Conservation (phyloP, 805 yeast species). For the Teunomyces funiuensis region DNA sequence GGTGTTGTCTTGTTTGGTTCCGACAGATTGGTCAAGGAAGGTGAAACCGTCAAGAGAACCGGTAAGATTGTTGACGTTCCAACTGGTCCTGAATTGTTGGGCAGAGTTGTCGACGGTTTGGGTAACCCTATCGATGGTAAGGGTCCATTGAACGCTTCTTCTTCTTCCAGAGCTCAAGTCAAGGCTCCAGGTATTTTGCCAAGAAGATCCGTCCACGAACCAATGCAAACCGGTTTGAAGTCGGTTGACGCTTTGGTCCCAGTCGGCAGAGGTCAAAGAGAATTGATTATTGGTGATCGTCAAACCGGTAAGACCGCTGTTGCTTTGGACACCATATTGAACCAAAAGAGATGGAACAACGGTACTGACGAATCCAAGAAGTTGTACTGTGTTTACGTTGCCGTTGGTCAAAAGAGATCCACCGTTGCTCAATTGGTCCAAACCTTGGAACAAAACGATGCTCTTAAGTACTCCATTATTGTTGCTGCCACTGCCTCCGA, state of each 20-base stretch:
- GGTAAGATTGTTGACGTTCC: constrained; percentile 99
- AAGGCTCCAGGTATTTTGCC: constrained; percentile 99
- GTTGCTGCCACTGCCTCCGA: constrained; percentile 99
- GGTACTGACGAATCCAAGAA: constrained; percentile 95
- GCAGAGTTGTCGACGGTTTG: constrained; percentile 99
- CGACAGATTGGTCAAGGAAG: constrained; percentile 97
- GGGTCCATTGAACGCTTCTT: constrained; percentile 91
- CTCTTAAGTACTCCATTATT: constrained; percentile 94
- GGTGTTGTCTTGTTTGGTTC: constrained; percentile 99
- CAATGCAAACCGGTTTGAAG: constrained; percentile 99
- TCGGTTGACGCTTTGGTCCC: constrained; percentile 99
- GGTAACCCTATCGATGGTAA: constrained; percentile 99
- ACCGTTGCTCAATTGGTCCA: constrained; percentile 99
- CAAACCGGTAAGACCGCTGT: constrained; percentile 99
- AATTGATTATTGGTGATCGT: constrained; percentile 99
- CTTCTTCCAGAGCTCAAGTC: constrained; percentile 92
- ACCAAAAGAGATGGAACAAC: constrained; percentile 98
- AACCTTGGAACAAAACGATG: constrained; percentile 97
- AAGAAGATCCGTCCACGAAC: constrained; percentile 97
- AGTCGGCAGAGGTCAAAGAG: constrained; percentile 99
- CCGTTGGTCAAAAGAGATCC: constrained; percentile 99
- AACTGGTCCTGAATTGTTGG: constrained; percentile 96
- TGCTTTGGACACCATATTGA: constrained; percentile 95
- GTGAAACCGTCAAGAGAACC: constrained; percentile 99
- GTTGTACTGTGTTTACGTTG: constrained; percentile 99